Evolutionary conservation across 1,284 basidiomycete species (phyloP), one percentile per base, ranked within the genome.

Genomic region (Boletus sp.): DNA sequence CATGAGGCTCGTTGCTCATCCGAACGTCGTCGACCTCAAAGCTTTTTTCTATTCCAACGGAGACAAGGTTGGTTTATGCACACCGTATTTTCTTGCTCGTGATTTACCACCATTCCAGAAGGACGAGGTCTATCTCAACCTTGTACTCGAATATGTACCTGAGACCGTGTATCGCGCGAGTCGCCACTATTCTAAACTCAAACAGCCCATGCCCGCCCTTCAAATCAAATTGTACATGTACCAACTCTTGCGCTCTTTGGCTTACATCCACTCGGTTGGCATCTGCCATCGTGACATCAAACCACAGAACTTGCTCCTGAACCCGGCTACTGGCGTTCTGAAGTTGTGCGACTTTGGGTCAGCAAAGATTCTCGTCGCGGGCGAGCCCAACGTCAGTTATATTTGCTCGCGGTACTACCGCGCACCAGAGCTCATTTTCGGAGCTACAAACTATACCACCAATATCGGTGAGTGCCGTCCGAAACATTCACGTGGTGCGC

Each of bases 331-430:
- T 2, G 97, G 97, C 56, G 86, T 99, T 27, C 86, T 99, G 71
- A 99, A 99, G 81, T 84, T 99, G 44, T 99, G 97, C 79, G 97
- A 99, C 80, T 99, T 99, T 80, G 97, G 97, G 57, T 97, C 94
- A 25, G 97, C 97, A 64, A 99, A 99, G 84, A 99, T 99, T 70
- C 85, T 99, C 61, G 91, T 99, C 49, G 90, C 95, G 17, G 96
- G 96, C 60, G 97, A 99, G 77, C 97, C 97, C 63, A 99, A 99
- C 78, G 97, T 99, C 78, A 95, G 91, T 79, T 99, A 99, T 80
- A 99, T 99, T 75, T 99, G 97, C 82, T 99, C 97, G 68, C 86
- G 97, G 76, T 99, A 99, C 83, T 99, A 99, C 81, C 91, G 97
- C 69, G 97, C 97, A 55, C 97, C 97, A 27, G 97, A 99, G 80